Base-by-base conservation (phyloP, 257 asterid species). In the Solanum sejunctum region DNA sequence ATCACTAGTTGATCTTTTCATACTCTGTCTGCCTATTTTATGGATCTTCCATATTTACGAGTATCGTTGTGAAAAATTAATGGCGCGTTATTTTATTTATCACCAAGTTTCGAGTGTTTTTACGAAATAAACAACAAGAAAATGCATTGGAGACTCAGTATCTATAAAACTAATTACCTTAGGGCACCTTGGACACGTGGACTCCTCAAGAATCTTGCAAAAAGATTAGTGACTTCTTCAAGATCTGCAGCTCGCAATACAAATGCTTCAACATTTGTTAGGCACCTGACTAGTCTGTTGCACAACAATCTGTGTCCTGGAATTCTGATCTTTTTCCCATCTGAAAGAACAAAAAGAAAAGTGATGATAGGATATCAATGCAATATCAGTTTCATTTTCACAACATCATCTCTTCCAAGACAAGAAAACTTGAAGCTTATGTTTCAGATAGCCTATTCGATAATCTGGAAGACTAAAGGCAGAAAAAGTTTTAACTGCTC, bases 111-210 rank as follows among this genome's bases (percentile, higher is more conserved):
- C 0, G 0, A 39, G 41, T 73, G 21, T 58, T 57, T 70, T 54
- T 52, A 18, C 41, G 15, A 39, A 39, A 70, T 18, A 70, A 70
- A 67, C 13, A 16, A 18, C 54, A 63, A 11, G 3, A 32, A 39
- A n/a, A 12, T 39, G 82, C 32, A 63, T 12, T 23, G n/a, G 36
- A 80, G 6, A 70, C 23, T 20, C 11, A 55, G 43, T 21, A 23
- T 23, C 32, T 49, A 21, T 41, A 57, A 56, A 80, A 11, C 11
- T 36, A 58, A 84, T 87, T 92, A 95, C 99, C 98, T 92, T 80
- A 96, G 88, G 87, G 97, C 98, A 32, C 97, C 96, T 86, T 95
- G 98, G 51, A 96, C 95, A 11, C 97, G 97, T 5, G 95, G 90
- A 83, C 91, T 92, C 85, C 93, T 88, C 89, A 94, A 87, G 91